These are phyloP conservation scores for Cladosporium halotolerans DNA, from an alignment of 2,329 filamentous ascomycete genomes.

Conservation along the genomic window DNA sequence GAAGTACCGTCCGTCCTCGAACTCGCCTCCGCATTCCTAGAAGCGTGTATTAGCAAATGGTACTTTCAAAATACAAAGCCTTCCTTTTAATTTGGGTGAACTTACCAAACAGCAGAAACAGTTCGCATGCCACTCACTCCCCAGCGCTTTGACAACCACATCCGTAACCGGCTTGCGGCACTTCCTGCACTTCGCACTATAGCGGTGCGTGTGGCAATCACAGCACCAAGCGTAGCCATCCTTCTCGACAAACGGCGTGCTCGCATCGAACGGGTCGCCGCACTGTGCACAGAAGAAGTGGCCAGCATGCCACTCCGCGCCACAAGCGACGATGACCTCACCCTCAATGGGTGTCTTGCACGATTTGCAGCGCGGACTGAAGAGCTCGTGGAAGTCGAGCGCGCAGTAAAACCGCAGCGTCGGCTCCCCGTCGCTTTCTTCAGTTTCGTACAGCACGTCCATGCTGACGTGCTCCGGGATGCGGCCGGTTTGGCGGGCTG, in stretches of 20 bases:
- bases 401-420: conserved; percentile 88
- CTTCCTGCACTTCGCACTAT: conserved; percentile 79
- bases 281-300: conserved; percentile 99
- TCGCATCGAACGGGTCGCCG: conserved; percentile 65
- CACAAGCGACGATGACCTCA: conserved; percentile 88
- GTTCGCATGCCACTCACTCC: conserved; percentile 84
- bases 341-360: conserved; percentile 96
- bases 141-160: conserved; percentile 81
- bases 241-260: conserved; percentile 86
- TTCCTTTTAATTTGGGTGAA: conserved; percentile 9
- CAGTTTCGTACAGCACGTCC: conserved; percentile 37
- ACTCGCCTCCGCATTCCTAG: conserved; percentile 54
- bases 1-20: conserved; percentile 59
- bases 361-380: conserved; percentile 86
- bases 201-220: conserved; percentile 83
- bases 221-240: conserved; percentile 98
- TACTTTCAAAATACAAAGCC: conserved; percentile 13
- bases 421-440: conserved; percentile 57
- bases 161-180: conserved; percentile 83
- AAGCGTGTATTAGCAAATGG: neutral
- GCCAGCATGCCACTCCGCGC: conserved; percentile 91
- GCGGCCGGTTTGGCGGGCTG: conserved; percentile 47
- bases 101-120: conserved; percentile 75
- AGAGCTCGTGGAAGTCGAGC: conserved; percentile 95
- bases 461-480: conserved; percentile 55